Percentiles rank a stretch among this genome's conserved stretches.
These are phyloP conservation scores for Gnomoniopsis smithogilvyi DNA, from an alignment of 2,329 filamentous ascomycete genomes.

Conservation along the genomic window DNA sequence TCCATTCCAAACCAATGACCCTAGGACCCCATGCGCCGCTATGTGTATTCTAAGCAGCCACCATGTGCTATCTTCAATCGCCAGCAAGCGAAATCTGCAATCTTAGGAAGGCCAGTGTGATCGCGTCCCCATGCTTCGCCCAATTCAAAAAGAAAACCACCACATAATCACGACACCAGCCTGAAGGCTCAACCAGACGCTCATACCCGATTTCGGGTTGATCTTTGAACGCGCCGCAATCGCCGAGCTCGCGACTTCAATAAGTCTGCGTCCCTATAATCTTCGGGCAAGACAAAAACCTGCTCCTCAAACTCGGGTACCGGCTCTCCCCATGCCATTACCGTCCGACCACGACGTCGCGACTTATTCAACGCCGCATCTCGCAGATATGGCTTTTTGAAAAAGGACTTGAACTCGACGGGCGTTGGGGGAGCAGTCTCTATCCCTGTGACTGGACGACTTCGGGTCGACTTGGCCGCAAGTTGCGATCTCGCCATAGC, in stretches of 20 bases:
- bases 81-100: neutral
- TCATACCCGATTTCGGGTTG: constrained; percentile 16
- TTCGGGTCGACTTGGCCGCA: constrained; percentile 29
- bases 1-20: neutral
- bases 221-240: constrained; percentile 52
- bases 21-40: neutral
- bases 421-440: constrained; percentile 32
- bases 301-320: constrained; percentile 68
- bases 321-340: constrained; percentile 77
- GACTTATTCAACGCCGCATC: constrained; percentile 73
- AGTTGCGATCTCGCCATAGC: constrained; percentile 53
- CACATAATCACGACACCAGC: neutral
- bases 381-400: constrained; percentile 73
- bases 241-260: constrained; percentile 59
- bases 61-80: neutral
- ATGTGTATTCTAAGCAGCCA: constrained; percentile 2
- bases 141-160: neutral
- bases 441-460: constrained; percentile 27
- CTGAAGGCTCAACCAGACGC: neutral
- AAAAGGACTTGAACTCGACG: constrained; percentile 83
- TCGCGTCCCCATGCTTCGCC: neutral
- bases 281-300: constrained; percentile 74
- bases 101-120: neutral
- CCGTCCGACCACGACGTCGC: constrained; percentile 65
- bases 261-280: constrained; percentile 54